Conservation (phyloP, 2,329 filamentous ascomycete species). For the Ophiostoma novo-ulmi region DNA sequence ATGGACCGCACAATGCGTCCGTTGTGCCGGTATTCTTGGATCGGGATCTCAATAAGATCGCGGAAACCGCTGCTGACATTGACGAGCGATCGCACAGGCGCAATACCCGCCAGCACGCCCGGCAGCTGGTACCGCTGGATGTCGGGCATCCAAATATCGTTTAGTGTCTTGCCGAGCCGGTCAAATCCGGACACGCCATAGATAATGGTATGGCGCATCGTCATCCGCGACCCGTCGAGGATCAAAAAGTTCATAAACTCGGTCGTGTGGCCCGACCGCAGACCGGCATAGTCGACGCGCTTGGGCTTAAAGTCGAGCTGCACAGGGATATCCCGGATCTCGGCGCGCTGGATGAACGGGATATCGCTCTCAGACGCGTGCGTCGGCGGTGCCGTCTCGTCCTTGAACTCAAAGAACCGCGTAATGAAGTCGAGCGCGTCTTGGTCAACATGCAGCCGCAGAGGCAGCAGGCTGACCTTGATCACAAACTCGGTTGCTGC, state of each 20-base stretch:
- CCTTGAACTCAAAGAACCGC: constrained; percentile 96
- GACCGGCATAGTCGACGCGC: constrained; percentile 87
- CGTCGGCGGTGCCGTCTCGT: constrained; percentile 53
- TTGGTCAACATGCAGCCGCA: constrained; percentile 92
- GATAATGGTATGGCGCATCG: constrained; percentile 81
- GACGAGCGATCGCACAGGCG: constrained; percentile 82
- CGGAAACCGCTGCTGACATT: constrained; percentile 84
- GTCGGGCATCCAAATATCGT: constrained; percentile 95
- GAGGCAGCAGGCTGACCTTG: constrained; percentile 70
- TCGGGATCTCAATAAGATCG: constrained; percentile 81
- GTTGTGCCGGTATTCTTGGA: constrained; percentile 90
- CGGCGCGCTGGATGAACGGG: constrained; percentile 84
- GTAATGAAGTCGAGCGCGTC: constrained; percentile 96
- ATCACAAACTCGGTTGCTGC: constrained; percentile 87
- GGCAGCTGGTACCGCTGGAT: constrained; percentile 85
- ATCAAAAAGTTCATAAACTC: constrained; percentile 99
- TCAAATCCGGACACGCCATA: constrained; percentile 92
- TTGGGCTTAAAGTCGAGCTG: constrained; percentile 96
- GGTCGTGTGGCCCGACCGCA: constrained; percentile 87
- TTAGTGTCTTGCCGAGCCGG: constrained; percentile 79
- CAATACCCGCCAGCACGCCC: constrained; percentile 79
- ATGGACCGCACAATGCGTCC: constrained; percentile 87
- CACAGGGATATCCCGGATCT: constrained; percentile 76
- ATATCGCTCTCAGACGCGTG: constrained; percentile 58
- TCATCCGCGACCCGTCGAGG: constrained; percentile 81